Conservation (phyloP, 176 grass and related monocot species). For the Ampelocalamus luodianensis region DNA sequence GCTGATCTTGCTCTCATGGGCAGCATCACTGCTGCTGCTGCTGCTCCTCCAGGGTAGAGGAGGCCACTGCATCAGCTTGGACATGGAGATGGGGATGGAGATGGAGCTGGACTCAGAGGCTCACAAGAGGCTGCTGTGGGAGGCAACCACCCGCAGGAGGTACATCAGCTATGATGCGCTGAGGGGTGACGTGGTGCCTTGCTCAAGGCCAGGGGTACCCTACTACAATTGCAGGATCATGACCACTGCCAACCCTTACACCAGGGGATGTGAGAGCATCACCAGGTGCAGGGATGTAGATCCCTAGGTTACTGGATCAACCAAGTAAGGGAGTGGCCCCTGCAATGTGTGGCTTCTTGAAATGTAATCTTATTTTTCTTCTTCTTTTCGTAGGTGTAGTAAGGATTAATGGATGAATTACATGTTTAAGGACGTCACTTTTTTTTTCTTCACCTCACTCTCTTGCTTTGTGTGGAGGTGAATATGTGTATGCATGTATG, state of each 20-base stretch:
- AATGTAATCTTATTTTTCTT: background rate
- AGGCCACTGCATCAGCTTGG: constrained; percentile 28
- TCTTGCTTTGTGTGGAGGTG: constrained; percentile 11
- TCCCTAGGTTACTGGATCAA: constrained; percentile 37
- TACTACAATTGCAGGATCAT: constrained; percentile 95
- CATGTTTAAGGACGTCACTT: background rate
- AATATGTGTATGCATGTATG: background rate
- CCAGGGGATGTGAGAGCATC: constrained; percentile 85
- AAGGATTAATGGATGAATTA: constrained; percentile 25
- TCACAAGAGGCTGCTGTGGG: constrained; percentile 58
- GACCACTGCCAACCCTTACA: constrained; percentile 82
- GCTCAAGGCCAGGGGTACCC: constrained; percentile 73
- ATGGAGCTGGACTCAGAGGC: constrained; percentile 66
- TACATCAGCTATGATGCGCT: constrained; percentile 96
- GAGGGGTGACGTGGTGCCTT: constrained; percentile 81
- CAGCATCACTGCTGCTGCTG: constrained; percentile 17
- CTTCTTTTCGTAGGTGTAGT: constrained; percentile 7
- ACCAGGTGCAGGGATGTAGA: constrained; percentile 70
- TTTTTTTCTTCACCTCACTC: background rate
- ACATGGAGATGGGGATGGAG: constrained; percentile 42
- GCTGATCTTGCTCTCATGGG: constrained; percentile 34
- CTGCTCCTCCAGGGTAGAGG: constrained; percentile 28
- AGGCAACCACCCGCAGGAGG: constrained; percentile 41
- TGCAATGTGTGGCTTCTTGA: background rate
- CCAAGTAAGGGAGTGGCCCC: background rate